Percentiles rank a stretch among this genome's conserved stretches.
Evolutionary conservation across 1,284 basidiomycete genomes (phyloP).

Genomic region (Athelia sp.): DNA sequence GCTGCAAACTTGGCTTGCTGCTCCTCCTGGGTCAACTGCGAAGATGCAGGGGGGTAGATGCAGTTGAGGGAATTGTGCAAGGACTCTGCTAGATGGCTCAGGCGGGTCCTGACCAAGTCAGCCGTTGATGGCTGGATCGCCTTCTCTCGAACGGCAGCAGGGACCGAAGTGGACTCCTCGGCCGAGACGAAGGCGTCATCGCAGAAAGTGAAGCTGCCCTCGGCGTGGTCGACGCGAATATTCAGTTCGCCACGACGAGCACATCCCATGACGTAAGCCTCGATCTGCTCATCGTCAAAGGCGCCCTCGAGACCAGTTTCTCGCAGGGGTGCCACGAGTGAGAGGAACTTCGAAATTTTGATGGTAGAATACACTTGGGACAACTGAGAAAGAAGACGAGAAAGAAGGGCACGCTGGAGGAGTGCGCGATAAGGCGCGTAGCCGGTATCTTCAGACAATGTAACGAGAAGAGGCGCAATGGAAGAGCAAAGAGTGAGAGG

Average conservation of each 20-base stretch:
- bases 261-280: slow-evolving; percentile 91
- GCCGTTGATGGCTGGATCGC: slow-evolving; percentile 66
- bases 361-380: slow-evolving; percentile 93
- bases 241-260: slow-evolving; percentile 86
- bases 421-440: slow-evolving; percentile 86
- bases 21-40: slow-evolving; percentile 37
- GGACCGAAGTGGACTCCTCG: too few species aligned
- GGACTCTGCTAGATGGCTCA: slow-evolving; percentile 70
- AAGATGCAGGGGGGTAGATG: slow-evolving; percentile 39
- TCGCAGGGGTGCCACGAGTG: slow-evolving; percentile 73
- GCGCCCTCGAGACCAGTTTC: slow-evolving; percentile 44
- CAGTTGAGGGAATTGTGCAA: slow-evolving; percentile 66
- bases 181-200: slow-evolving; percentile 75
- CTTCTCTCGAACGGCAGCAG: slow-evolving; percentile 26
- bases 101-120: slow-evolving; percentile 70
- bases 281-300: slow-evolving; percentile 76
- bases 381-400: slow-evolving; percentile 90
- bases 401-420: slow-evolving; percentile 89
- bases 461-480: slow-evolving; percentile 78
- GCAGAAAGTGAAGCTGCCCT: slow-evolving; percentile 82
- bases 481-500: slow-evolving; percentile 84
- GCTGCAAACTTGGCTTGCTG: slow-evolving; percentile 47
- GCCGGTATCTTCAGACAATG: slow-evolving; percentile 50
- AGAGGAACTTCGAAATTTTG: slow-evolving; percentile 72
- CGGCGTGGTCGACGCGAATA: slow-evolving; percentile 88